Evolutionary conservation across 441 rosid species (phyloP).

Genomic region (Pelargonium cotyledonis): DNA sequence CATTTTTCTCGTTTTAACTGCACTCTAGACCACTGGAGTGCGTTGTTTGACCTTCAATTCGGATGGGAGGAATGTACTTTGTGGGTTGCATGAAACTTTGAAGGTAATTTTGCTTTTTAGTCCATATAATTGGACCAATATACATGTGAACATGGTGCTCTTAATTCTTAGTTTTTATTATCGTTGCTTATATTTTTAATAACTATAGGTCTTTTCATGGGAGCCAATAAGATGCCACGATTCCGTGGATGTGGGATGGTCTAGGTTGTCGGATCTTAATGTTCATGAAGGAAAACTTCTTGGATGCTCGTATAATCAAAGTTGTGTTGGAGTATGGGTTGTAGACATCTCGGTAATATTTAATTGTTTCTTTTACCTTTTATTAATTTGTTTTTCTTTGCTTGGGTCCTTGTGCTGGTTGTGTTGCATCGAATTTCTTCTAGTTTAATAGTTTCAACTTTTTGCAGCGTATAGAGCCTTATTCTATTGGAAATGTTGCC

Average conservation of each 20-base stretch:
- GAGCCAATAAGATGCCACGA: slow-evolving; percentile 92
- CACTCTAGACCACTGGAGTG: slow-evolving; percentile 72
- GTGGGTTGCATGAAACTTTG: slow-evolving; percentile 93
- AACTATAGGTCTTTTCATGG: slow-evolving; percentile 84
- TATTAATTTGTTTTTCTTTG: slow-evolving; percentile 15
- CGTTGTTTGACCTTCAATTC: slow-evolving; percentile 90
- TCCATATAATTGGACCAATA: slow-evolving; percentile 14
- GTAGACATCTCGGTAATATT: slow-evolving; percentile 82
- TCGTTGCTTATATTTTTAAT: slow-evolving; percentile 13
- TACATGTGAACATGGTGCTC: slow-evolving; percentile 4
- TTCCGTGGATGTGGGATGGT: slow-evolving; percentile 97
- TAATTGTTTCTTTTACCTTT: slow-evolving; percentile 13
- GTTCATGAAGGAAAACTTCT: slow-evolving; percentile 97
- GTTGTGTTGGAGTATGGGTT: slow-evolving; percentile 98
- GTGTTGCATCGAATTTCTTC: slow-evolving; percentile 11
- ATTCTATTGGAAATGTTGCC: slow-evolving; percentile 37
- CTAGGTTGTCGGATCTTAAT: slow-evolving; percentile 85
- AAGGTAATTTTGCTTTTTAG: slow-evolving; percentile 44
- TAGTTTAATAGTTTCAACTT: slow-evolving; percentile 19
- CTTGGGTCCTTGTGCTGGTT: slow-evolving; percentile 14
- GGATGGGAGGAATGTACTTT: slow-evolving; percentile 89
- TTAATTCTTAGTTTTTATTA: neutral
- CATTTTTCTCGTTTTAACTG: slow-evolving; percentile 8
- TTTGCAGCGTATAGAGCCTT: slow-evolving; percentile 63
- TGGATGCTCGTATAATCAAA: slow-evolving; percentile 96